Conservation (phyloP, 257 asterid genomes). For the Ophiorrhiza pumila region DNA sequence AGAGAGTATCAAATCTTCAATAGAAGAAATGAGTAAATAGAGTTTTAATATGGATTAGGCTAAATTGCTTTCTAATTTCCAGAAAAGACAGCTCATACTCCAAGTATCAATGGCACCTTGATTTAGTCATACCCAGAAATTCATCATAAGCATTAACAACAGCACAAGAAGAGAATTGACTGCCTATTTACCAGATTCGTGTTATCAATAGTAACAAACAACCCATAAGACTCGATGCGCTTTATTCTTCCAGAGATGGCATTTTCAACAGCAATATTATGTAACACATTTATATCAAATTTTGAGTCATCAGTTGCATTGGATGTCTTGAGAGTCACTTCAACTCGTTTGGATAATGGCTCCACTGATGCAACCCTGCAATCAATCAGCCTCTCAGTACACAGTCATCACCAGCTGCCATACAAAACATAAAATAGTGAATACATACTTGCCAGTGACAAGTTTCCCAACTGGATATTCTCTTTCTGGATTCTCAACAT, state of each 20-base stretch:
- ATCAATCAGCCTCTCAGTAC: slow-evolving; percentile 23
- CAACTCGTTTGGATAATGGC: slow-evolving; percentile 80
- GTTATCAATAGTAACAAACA: slow-evolving; percentile 69
- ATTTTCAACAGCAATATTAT: slow-evolving; percentile 56
- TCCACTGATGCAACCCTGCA: slow-evolving; percentile 89
- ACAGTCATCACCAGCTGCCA: slow-evolving; percentile 17
- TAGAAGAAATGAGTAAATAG: neutral
- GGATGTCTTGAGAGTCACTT: slow-evolving; percentile 78
- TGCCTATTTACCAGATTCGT: slow-evolving; percentile 55
- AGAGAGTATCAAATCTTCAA: neutral
- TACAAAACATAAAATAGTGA: slow-evolving; percentile 3
- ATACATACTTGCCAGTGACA: slow-evolving; percentile 72
- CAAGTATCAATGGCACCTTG: neutral
- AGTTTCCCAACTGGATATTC: slow-evolving; percentile 84
- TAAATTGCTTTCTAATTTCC: neutral
- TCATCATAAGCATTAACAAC: neutral
- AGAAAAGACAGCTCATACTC: neutral
- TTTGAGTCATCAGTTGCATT: slow-evolving; percentile 33
- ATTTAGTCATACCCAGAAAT: neutral
- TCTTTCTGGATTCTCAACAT: slow-evolving; percentile 61
- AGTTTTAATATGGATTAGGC: neutral
- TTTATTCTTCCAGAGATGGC: slow-evolving; percentile 69
- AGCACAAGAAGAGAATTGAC: neutral
- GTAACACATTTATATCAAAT: slow-evolving; percentile 41
- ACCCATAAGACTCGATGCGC: slow-evolving; percentile 79